Conservation (phyloP, 2,329 filamentous ascomycete species). For the Apiospora phragmitis region DNA sequence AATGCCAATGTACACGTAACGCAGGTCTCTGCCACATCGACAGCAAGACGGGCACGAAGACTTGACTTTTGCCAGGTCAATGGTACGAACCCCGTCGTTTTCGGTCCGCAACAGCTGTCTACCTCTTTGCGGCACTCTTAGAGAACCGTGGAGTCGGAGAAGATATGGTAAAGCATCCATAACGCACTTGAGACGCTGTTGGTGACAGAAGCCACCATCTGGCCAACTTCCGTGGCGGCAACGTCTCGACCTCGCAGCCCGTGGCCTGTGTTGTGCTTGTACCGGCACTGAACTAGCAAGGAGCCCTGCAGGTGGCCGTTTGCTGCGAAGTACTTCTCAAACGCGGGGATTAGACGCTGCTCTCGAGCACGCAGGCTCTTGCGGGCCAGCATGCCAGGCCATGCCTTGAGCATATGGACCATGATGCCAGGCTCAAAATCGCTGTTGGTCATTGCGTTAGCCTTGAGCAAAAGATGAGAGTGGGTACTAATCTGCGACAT, state of each 20-base stretch:
- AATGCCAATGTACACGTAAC: conserved; percentile 33
- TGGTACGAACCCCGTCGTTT: conserved; percentile 25
- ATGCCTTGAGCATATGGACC: conserved; percentile 17
- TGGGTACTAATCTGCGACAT: neutral
- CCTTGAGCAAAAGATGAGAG: too few species aligned
- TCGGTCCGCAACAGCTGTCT: neutral
- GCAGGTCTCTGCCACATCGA: conserved; percentile 40
- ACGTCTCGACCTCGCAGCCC: conserved; percentile 13
- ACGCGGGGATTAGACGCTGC: conserved; percentile 9
- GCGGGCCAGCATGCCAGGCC: conserved; percentile 11
- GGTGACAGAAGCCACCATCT: conserved; percentile 13
- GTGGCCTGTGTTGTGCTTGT: conserved; percentile 16
- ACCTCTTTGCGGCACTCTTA: neutral
- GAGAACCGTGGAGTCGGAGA: conserved; percentile 26
- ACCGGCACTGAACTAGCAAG: conserved; percentile 10
- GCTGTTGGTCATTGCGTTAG: neutral
- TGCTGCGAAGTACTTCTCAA: conserved; percentile 18
- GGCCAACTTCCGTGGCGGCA: conserved; percentile 18
- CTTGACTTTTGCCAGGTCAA: conserved; percentile 32
- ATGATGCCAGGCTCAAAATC: conserved; percentile 19
- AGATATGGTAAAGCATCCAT: conserved; percentile 20
- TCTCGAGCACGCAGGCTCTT: conserved; percentile 18
- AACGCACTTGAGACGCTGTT: conserved; percentile 19
- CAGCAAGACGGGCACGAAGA: conserved; percentile 35
- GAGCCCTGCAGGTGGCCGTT: conserved; percentile 14